A percentile compares a stretch with the other conserved stretches of the same genome.
Evolutionary conservation across 768 basidiomycete genomes (phyloP).

Genomic region (Mycena belliarum): DNA sequence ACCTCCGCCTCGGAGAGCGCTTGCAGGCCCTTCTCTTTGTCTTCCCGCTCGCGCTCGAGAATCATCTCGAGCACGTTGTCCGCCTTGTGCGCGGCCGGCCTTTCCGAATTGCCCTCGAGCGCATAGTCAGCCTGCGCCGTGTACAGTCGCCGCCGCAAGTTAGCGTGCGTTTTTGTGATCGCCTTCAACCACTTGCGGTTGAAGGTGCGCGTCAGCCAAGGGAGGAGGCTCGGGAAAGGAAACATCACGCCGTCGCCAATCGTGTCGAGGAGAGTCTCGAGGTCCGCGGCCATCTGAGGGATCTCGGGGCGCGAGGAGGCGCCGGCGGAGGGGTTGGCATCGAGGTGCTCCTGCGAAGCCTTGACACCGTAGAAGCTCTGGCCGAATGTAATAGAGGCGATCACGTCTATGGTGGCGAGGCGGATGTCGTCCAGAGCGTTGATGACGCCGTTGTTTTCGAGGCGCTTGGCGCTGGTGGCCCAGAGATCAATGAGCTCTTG

Average conservation of each 20-base stretch:
- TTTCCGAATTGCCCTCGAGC: not conserved
- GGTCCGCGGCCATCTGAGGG: not conserved
- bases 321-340: not conserved
- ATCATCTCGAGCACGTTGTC: constrained; percentile 10
- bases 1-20: constrained; percentile 2
- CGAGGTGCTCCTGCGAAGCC: not conserved
- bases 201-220: constrained; percentile 9
- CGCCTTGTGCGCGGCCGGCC: not conserved
- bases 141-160: too few relatives aligned
- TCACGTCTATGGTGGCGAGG: constrained; percentile 6
- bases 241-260: constrained; percentile 3
- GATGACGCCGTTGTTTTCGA: not conserved
- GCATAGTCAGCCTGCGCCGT: not conserved
- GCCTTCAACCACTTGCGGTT: constrained; percentile 6
- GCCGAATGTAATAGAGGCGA: constrained; percentile 16
- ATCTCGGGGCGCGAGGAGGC: not conserved
- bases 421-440: constrained; percentile 4
- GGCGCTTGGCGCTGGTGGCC: constrained; percentile 5
- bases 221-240: not conserved
- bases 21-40: not conserved
- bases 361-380: constrained; percentile 2
- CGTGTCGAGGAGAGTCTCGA: constrained; percentile 4
- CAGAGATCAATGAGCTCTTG: constrained; percentile 14
- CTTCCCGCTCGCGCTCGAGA: constrained; percentile 3
- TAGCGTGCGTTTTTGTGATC: not conserved